Conservation (phyloP, 257 asterid species). For the Nicotiana tomentosiformis region DNA sequence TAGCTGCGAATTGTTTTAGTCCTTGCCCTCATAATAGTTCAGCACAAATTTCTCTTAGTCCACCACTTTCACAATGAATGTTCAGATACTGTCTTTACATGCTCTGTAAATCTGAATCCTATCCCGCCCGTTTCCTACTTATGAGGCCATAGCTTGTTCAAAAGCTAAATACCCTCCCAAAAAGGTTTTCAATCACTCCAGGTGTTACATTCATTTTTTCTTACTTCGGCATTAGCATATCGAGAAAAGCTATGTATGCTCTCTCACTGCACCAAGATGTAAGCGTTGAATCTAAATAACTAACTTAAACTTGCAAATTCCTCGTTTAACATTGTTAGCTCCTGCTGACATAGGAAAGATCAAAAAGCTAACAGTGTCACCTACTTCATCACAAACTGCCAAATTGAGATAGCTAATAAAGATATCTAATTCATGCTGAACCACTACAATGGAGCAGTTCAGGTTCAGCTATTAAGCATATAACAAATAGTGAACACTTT, state of each 20-base stretch:
- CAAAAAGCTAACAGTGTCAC: not conserved
- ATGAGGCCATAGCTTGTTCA: not conserved
- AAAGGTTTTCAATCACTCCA: not conserved
- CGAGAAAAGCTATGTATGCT: not conserved
- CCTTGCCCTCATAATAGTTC: not conserved
- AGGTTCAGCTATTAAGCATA: not conserved
- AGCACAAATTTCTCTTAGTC: not conserved
- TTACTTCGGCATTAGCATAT: not conserved
- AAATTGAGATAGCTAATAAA: not conserved
- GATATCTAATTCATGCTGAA: not conserved
- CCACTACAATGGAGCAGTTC: not conserved
- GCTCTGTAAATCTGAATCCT: not conserved
- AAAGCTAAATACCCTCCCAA: not conserved
- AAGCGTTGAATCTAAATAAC: not conserved
- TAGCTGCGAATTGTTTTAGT: not conserved
- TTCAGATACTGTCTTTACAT: not conserved
- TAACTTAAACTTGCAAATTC: not conserved
- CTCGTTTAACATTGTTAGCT: not conserved
- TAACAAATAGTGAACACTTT: not conserved
- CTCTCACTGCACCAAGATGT: not conserved
- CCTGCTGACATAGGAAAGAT: not conserved
- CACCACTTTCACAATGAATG: not conserved
- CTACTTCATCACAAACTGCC: not conserved
- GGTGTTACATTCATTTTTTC: not conserved
- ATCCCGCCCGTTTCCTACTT: not conserved